A percentile compares a stretch with the other conserved stretches of the same genome.
phyloP scores from a whole-genome alignment of 2,329 filamentous ascomycete species.

The Paraphaeosphaeria minitans region DNA sequence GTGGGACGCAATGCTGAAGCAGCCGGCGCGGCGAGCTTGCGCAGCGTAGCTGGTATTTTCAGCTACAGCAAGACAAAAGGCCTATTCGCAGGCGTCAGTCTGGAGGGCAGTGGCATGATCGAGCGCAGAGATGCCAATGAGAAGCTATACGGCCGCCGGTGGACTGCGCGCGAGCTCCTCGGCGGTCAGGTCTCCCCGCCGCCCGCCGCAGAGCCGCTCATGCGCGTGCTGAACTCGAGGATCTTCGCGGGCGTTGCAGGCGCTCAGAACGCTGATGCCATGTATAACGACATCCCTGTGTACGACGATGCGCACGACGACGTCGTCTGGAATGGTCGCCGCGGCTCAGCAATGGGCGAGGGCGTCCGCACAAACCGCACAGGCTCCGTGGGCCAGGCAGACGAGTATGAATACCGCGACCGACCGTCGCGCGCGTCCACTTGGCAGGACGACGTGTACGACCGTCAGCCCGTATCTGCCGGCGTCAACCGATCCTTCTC shows the following conservation, averaged over 20 bases:
- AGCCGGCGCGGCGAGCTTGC: slow-evolving; percentile 88
- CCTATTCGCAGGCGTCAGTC: slow-evolving; percentile 89
- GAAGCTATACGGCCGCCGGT: slow-evolving; percentile 85
- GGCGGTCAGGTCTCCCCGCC: slow-evolving; percentile 78
- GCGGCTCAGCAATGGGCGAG: slow-evolving; percentile 73
- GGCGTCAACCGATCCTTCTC: slow-evolving; percentile 56
- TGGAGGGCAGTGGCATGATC: slow-evolving; percentile 91
- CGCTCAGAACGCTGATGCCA: slow-evolving; percentile 57
- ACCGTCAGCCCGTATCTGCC: slow-evolving; percentile 55
- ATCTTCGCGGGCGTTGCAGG: slow-evolving; percentile 73
- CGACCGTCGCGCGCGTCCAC: slow-evolving; percentile 68
- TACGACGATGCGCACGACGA: slow-evolving; percentile 86
- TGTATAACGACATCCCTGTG: slow-evolving; percentile 93
- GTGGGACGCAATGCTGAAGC: slow-evolving; percentile 95
- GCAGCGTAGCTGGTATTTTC: slow-evolving; percentile 89
- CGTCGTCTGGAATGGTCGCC: slow-evolving; percentile 79
- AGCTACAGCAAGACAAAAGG: slow-evolving; percentile 98
- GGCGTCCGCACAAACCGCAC: slow-evolving; percentile 60
- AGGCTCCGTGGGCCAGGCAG: slow-evolving; percentile 40
- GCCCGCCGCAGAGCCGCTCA: slow-evolving; percentile 79
- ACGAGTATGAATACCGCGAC: slow-evolving; percentile 59
- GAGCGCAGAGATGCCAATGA: slow-evolving; percentile 96
- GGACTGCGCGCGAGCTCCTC: slow-evolving; percentile 82
- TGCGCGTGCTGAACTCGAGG: slow-evolving; percentile 82
- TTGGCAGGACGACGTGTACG: slow-evolving; percentile 78